These are phyloP conservation scores for Ogataea methanolica DNA, from an alignment of 805 yeast species.

Conservation along the genomic window DNA sequence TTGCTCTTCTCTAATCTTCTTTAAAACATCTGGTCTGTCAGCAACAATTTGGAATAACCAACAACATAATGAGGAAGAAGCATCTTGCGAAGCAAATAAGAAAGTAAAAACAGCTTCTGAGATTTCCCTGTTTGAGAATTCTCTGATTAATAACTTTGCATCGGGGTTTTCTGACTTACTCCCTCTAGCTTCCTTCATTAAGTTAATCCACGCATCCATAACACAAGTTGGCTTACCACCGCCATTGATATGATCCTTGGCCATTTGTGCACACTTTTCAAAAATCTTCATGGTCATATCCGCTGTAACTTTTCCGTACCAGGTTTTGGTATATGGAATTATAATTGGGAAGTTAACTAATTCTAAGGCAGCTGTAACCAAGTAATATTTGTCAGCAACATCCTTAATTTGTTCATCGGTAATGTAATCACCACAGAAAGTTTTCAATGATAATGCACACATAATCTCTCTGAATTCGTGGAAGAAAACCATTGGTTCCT, in stretches of 20 bases:
- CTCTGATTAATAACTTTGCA: slow-evolving; percentile 63
- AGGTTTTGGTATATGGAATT: slow-evolving; percentile 91
- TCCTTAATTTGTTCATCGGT: slow-evolving; percentile 84
- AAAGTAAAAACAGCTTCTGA: slow-evolving; percentile 96
- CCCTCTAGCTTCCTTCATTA: slow-evolving; percentile 72
- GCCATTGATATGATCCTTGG: slow-evolving; percentile 71
- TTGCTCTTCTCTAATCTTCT: slow-evolving; percentile 90
- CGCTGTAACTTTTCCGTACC: slow-evolving; percentile 95
- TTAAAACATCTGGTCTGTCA: slow-evolving; percentile 88
- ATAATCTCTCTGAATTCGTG: slow-evolving; percentile 91
- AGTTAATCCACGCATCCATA: slow-evolving; percentile 90
- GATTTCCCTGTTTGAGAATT: slow-evolving; percentile 84
- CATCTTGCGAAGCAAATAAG: slow-evolving; percentile 96
- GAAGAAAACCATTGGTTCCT: slow-evolving; percentile 73
- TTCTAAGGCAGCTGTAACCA: slow-evolving; percentile 93
- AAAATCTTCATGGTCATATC: slow-evolving; percentile 92
- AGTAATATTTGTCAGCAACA: slow-evolving; percentile 88
- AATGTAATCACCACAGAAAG: slow-evolving; percentile 95
- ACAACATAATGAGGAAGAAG: slow-evolving; percentile 93
- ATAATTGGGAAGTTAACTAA: slow-evolving; percentile 97
- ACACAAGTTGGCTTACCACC: slow-evolving; percentile 84
- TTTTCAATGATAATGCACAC: slow-evolving; percentile 89
- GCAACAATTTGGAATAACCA: slow-evolving; percentile 97
- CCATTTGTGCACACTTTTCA: slow-evolving; percentile 81
- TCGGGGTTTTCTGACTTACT: slow-evolving; percentile 44